Evolutionary conservation across 257 asterid species (phyloP).

Genomic region (Plantago ovata): DNA sequence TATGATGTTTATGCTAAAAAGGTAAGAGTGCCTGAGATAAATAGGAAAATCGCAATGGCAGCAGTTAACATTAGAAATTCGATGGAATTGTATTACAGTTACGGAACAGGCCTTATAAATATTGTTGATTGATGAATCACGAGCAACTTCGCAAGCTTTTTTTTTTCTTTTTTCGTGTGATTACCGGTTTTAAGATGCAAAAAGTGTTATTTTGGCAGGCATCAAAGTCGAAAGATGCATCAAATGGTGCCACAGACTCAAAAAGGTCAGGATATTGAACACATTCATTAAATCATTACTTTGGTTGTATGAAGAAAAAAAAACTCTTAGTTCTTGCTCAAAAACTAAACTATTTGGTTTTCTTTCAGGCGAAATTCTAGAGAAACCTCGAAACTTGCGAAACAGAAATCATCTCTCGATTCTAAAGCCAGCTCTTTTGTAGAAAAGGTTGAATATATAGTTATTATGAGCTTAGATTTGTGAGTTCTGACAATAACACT

Average conservation of each 20-base stretch:
- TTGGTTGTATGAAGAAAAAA: neutral
- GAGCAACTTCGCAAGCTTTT: conserved; percentile 3
- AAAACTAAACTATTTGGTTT: neutral
- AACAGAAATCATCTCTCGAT: conserved; percentile 22
- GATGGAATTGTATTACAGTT: neutral
- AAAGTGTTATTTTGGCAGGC: conserved; percentile 27
- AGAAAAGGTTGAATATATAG: conserved; percentile 26
- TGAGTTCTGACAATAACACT: neutral
- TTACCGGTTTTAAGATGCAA: conserved; percentile 7
- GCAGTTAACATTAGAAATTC: neutral
- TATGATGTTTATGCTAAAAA: conserved; percentile 35
- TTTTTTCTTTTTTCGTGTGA: neutral
- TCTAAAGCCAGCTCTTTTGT: conserved; percentile 14
- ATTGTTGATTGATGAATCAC: neutral
- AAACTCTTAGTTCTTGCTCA: neutral
- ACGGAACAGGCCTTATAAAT: neutral
- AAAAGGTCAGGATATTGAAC: conserved; percentile 31
- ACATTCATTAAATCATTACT: neutral
- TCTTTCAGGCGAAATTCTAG: conserved; percentile 31
- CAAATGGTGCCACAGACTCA: conserved; percentile 22
- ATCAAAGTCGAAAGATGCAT: conserved; percentile 12
- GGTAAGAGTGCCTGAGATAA: conserved; percentile 20
- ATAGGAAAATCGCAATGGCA: neutral
- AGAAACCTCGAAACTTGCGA: conserved; percentile 25
- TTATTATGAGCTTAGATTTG: conserved; percentile 1